Percentiles rank a stretch among this genome's conserved stretches.
Evolutionary conservation across 2,329 filamentous ascomycete genomes (phyloP).

Genomic region (Colletotrichum musae): DNA sequence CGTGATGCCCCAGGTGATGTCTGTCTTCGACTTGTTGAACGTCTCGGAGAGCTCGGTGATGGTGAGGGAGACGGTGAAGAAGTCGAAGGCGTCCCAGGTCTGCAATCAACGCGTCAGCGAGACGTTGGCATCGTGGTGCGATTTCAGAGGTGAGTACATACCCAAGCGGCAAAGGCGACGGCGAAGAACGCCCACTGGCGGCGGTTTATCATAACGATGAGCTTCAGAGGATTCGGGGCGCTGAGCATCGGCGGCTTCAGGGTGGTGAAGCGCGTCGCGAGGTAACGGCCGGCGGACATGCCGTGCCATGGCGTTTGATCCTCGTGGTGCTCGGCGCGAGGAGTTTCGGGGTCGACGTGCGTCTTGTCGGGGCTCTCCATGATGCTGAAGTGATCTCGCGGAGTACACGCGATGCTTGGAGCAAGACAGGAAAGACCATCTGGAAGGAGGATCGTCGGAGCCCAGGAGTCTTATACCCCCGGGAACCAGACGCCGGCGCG

Average conservation of each 20-base stretch:
- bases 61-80: slow-evolving; percentile 75
- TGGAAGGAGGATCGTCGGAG: too few relatives aligned
- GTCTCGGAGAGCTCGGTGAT: slow-evolving; percentile 66
- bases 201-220: slow-evolving; percentile 63
- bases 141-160: slow-evolving; percentile 46
- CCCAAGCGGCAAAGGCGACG: slow-evolving; percentile 71
- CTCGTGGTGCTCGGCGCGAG: slow-evolving; percentile 16
- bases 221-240: slow-evolving; percentile 66
- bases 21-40: slow-evolving; percentile 68
- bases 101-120: slow-evolving; percentile 44
- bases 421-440: too few relatives aligned
- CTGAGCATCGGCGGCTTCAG: slow-evolving; percentile 71
- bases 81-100: slow-evolving; percentile 77
- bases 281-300: slow-evolving; percentile 64
- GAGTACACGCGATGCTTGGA: neutral
- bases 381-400: neutral
- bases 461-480: slow-evolving; percentile 14
- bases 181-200: slow-evolving; percentile 70
- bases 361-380: slow-evolving; percentile 32
- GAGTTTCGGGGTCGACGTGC: slow-evolving; percentile 12
- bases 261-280: slow-evolving; percentile 66
- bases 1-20: slow-evolving; percentile 77
- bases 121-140: neutral
- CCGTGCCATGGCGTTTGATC: slow-evolving; percentile 61
- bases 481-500: neutral